Evolutionary conservation across 805 yeast species (phyloP).

Genomic region (Wickerhamomyces tratensis): DNA sequence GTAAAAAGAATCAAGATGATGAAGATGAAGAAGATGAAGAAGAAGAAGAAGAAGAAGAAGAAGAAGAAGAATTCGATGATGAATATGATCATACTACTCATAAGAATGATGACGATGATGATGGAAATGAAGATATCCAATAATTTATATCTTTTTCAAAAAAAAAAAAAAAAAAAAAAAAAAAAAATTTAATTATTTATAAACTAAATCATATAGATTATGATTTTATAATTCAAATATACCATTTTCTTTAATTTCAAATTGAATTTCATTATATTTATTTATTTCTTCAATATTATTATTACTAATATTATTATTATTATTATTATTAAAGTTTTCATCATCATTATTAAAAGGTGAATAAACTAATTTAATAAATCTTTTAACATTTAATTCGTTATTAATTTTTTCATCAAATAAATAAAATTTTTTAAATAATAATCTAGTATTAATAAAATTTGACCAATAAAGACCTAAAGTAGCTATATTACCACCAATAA

Average conservation of each 20-base stretch:
- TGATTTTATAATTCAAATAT: neutral
- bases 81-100: too few species aligned
- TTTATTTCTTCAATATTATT: conserved; percentile 1
- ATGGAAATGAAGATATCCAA: neutral
- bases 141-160: too few species aligned
- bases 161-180: too few species aligned
- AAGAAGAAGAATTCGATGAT: neutral
- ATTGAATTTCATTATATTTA: conserved; percentile 8
- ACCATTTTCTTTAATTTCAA: conserved; percentile 16
- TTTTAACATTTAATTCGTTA: conserved; percentile 21
- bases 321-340: neutral
- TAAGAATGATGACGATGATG: neutral
- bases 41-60: neutral
- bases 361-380: conserved; percentile 30
- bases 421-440: conserved; percentile 33
- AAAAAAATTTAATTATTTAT: too few species aligned
- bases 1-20: conserved; percentile 16
- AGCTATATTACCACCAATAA: conserved; percentile 28
- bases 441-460: conserved; percentile 37
- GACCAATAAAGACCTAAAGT: conserved; percentile 50
- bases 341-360: conserved; percentile 23
- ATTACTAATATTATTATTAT: neutral
- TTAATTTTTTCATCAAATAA: conserved; percentile 6
- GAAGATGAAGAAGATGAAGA: neutral
- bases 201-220: too few species aligned